Percentiles rank a stretch among this genome's conserved stretches.
Conservation (phyloP, 495 filamentous ascomycete genomes). For the Penicillium salamii region DNA sequence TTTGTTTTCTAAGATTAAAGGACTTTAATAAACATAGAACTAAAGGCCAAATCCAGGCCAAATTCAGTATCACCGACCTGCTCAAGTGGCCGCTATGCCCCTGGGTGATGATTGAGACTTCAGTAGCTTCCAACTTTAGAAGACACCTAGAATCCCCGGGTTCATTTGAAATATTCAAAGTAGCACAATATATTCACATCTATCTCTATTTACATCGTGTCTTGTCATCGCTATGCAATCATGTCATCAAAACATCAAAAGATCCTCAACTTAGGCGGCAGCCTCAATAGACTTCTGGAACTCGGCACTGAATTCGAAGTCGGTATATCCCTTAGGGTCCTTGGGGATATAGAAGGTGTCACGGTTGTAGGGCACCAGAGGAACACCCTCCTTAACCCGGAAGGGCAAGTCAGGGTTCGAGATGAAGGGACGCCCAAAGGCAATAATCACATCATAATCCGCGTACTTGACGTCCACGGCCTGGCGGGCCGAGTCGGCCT, state of each 20-base stretch:
- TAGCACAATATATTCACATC: not conserved
- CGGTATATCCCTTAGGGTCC: conserved; percentile 56
- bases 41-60: too few relatives aligned
- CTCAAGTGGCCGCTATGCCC: too few relatives aligned
- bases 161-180: not conserved
- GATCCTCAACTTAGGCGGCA: conserved; percentile 13
- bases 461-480: conserved; percentile 54
- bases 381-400: conserved; percentile 54
- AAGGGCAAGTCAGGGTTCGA: conserved; percentile 71
- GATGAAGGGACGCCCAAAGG: conserved; percentile 65
- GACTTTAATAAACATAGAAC: too few relatives aligned
- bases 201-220: not conserved
- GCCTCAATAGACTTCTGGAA: conserved; percentile 29
- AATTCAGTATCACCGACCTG: too few relatives aligned
- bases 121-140: too few relatives aligned
- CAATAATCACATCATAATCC: conserved; percentile 50
- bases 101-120: too few relatives aligned
- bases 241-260: conserved; percentile 1
- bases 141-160: too few relatives aligned
- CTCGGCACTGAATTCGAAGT: conserved; percentile 49
- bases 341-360: conserved; percentile 56
- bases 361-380: conserved; percentile 54
- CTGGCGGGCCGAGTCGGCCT: conserved; percentile 41
- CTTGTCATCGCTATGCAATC: conserved; percentile 14
- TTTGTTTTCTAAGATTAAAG: too few relatives aligned